Percentiles rank a stretch among this genome's conserved stretches.
Evolutionary conservation across 2,329 filamentous ascomycete species (phyloP).

Genomic region (Teratosphaeria viscida): DNA sequence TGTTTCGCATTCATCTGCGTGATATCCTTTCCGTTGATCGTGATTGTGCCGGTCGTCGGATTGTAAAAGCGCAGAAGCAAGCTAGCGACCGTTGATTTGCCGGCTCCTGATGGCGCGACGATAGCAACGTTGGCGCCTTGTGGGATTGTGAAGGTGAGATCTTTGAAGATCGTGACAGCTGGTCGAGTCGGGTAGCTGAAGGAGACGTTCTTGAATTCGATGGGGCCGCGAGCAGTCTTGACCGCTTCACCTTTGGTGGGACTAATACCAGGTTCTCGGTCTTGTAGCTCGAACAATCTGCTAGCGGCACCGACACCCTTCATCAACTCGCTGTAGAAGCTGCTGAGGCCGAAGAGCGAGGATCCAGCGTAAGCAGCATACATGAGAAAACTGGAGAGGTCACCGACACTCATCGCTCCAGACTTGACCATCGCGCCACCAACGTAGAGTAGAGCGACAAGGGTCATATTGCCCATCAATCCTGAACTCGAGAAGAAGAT

Average conservation of each 20-base stretch:
- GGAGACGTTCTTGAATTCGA: slow-evolving; percentile 72
- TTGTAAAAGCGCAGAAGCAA: slow-evolving; percentile 85
- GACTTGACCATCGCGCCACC: slow-evolving; percentile 83
- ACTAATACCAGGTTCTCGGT: slow-evolving; percentile 76
- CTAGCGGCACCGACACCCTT: slow-evolving; percentile 97
- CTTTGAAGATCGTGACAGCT: slow-evolving; percentile 81
- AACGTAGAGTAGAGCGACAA: slow-evolving; percentile 78
- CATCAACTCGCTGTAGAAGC: slow-evolving; percentile 98
- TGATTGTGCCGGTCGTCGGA: slow-evolving; percentile 64
- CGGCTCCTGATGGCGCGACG: slow-evolving; percentile 89
- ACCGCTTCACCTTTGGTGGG: slow-evolving; percentile 74
- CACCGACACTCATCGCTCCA: slow-evolving; percentile 78
- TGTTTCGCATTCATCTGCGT: slow-evolving; percentile 86
- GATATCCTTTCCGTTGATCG: slow-evolving; percentile 77
- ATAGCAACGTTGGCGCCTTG: slow-evolving; percentile 92
- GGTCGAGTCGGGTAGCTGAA: slow-evolving; percentile 93
- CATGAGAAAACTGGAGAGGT: slow-evolving; percentile 95
- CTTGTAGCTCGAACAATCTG: slow-evolving; percentile 88
- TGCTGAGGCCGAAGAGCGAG: slow-evolving; percentile 85
- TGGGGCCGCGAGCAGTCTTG: slow-evolving; percentile 73
- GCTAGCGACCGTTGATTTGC: slow-evolving; percentile 93
- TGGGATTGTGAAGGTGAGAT: slow-evolving; percentile 80
- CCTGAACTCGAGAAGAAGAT: slow-evolving; percentile 82
- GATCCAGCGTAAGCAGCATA: slow-evolving; percentile 82
- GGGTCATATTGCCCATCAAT: slow-evolving; percentile 92